These are phyloP conservation scores for Dothistroma septosporum DNA, from an alignment of 2,329 filamentous ascomycete genomes.

Conservation along the genomic window DNA sequence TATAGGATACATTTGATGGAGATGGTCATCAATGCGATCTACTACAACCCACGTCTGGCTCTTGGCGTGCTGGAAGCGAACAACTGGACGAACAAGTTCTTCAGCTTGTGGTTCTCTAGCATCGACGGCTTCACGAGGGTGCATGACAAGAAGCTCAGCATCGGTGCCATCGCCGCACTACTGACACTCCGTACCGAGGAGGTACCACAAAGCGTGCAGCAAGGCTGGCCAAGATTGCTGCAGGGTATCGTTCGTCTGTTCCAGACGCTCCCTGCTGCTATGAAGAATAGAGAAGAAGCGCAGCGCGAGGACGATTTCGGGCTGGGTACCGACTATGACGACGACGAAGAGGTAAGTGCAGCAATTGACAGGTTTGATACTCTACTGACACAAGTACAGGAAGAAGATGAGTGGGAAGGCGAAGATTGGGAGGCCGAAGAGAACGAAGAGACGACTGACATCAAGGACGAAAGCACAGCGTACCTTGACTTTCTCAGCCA, in stretches of 20 bases:
- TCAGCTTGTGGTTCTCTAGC: constrained; percentile 95
- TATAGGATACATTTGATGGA: constrained; percentile 97
- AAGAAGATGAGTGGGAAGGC: constrained; percentile 74
- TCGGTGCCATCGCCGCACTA: constrained; percentile 84
- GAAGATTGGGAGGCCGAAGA: constrained; percentile 66
- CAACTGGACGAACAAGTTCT: constrained; percentile 97
- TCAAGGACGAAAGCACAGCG: constrained; percentile 84
- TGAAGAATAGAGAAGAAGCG: constrained; percentile 90
- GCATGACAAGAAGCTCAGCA: constrained; percentile 98
- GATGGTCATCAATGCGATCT: constrained; percentile 96
- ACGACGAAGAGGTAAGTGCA: constrained; percentile 56
- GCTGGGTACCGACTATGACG: constrained; percentile 68
- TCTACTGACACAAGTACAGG: constrained; percentile 35
- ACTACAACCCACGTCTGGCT: constrained; percentile 87
- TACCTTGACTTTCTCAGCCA: constrained; percentile 96
- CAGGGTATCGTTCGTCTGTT: constrained; percentile 87
- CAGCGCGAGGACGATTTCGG: constrained; percentile 78
- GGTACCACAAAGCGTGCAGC: constrained; percentile 86
- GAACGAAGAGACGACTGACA: constrained; percentile 61
- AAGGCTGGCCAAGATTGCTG: constrained; percentile 89
- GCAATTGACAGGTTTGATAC: neutral
- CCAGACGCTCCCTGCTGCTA: constrained; percentile 79
- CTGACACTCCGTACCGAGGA: constrained; percentile 74
- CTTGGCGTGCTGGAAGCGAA: constrained; percentile 85
- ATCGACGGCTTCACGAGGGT: constrained; percentile 91